Base-by-base conservation (phyloP, 139 green algal genomes). In the Haematococcus lacustris region DNA sequence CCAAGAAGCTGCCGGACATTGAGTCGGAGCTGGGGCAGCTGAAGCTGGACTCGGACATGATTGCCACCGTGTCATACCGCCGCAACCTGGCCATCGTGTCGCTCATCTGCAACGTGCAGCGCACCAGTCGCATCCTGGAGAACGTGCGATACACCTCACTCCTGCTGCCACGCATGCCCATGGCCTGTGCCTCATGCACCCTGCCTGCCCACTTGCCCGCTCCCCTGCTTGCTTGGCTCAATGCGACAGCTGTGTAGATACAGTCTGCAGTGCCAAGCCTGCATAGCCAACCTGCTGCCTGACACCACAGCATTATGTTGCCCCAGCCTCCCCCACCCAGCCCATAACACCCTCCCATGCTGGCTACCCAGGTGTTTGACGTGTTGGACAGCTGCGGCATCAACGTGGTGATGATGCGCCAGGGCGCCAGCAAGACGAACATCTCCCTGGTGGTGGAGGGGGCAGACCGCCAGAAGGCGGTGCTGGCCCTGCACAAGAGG, bases 21-120 rank as follows among this genome's bases (percentile, higher is more conserved):
- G 79, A 85, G 28, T 77, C 89, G 33, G 91, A 97, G 88, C 79
- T 97, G 67, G 76, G 88, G 32, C 51, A 80, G 13, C 87, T 97
- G 33, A 76, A 88, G 57, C 50, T 78, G 0, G 84, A 84, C 53
- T 89, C 97, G 38, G 70, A 75, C 23, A 87, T 83, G 65, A 81
- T 93, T 21, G 91, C 90, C 51, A 67, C 68, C 1, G 82, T 89
- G 66, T 76, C 37, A 82, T 92, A 73, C 67, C 81, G 84, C 41
- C 80, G 81, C 33, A 81, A 82, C 66, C 85, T 89, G 64, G 86
- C 88, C 71, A 98, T 98, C 78, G 82, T 98, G 32, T 92, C 82
- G 66, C 86, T 98, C 50, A 98, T 98, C 76, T 96, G 92, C 88
- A 97, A 98, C 74, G 87, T 97, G 23, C 38, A 88, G 77, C 86